A percentile compares a stretch with the other conserved stretches of the same genome.
phyloP scores from a whole-genome alignment of 176 grass and related monocot species.

The Poa pratensis region DNA sequence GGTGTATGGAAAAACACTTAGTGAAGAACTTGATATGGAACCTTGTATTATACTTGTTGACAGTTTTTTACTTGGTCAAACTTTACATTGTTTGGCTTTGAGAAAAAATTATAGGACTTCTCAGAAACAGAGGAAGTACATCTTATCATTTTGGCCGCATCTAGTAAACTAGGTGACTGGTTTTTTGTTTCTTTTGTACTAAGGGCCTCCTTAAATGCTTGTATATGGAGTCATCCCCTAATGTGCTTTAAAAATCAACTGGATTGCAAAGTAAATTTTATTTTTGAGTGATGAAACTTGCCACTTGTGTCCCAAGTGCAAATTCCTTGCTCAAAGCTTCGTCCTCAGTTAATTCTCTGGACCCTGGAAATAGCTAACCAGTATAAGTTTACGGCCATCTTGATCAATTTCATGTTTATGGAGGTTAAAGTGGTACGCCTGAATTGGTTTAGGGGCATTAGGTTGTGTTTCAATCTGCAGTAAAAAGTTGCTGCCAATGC shows the following conservation, averaged over 20 bases:
- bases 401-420: not conserved
- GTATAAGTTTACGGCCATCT: not conserved
- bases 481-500: not conserved
- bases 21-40: not conserved
- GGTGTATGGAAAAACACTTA: not conserved
- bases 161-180: not conserved
- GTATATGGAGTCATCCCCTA: not conserved
- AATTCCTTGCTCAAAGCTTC: not conserved
- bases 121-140: not conserved
- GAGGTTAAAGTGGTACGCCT: not conserved
- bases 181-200: not conserved
- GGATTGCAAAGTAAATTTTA: not conserved
- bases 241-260: not conserved
- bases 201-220: not conserved
- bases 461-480: not conserved
- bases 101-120: not conserved
- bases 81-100: no score
- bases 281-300: not conserved
- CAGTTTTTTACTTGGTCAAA: no score
- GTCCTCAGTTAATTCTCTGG: not conserved
- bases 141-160: slow-evolving; percentile 10
- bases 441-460: not conserved
- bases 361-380: not conserved
- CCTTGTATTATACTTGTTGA: not conserved
- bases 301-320: not conserved